These are phyloP conservation scores for Monosporascus sp. DNA, from an alignment of 2,329 filamentous ascomycete species.

Conservation along the genomic window DNA sequence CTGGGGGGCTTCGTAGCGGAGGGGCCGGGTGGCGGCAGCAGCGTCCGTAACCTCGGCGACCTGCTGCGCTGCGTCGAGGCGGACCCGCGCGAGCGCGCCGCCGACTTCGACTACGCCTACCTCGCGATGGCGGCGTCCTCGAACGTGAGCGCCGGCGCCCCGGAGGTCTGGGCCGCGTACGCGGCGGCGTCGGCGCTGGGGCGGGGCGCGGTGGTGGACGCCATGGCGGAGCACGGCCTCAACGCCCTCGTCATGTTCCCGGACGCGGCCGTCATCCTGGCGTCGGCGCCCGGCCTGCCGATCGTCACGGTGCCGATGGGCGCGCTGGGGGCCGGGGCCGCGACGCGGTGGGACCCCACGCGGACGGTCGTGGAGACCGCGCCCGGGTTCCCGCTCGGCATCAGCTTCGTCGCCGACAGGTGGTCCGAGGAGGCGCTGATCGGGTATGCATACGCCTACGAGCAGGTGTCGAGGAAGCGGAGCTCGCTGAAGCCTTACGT, in stretches of 20 bases:
- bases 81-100: constrained; percentile 8
- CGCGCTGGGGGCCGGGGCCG: constrained; percentile 4
- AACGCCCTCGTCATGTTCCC: constrained; percentile 3
- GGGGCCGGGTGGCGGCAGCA: neutral
- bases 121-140: constrained; percentile 3
- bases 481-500: constrained; percentile 4
- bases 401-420: constrained; percentile 11
- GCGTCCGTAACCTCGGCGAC: constrained; percentile 2
- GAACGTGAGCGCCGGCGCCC: constrained; percentile 1
- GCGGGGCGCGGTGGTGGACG: neutral
- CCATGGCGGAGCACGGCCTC: neutral
- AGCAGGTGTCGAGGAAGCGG: constrained; percentile 9
- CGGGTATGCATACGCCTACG: constrained; percentile 13
- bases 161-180: constrained; percentile 5
- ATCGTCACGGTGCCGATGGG: constrained; percentile 18
- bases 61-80: constrained; percentile 5
- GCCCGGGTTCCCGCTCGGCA: constrained; percentile 10
- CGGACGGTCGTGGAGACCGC: neutral
- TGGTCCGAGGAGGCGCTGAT: constrained; percentile 12
- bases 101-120: constrained; percentile 27
- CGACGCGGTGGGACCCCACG: neutral
- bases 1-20: neutral
- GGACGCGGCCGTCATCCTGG: constrained; percentile 1
- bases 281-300: constrained; percentile 8
- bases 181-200: neutral